phyloP scores from a whole-genome alignment of 1,284 basidiomycete species.

The Rhodofomes roseus region DNA sequence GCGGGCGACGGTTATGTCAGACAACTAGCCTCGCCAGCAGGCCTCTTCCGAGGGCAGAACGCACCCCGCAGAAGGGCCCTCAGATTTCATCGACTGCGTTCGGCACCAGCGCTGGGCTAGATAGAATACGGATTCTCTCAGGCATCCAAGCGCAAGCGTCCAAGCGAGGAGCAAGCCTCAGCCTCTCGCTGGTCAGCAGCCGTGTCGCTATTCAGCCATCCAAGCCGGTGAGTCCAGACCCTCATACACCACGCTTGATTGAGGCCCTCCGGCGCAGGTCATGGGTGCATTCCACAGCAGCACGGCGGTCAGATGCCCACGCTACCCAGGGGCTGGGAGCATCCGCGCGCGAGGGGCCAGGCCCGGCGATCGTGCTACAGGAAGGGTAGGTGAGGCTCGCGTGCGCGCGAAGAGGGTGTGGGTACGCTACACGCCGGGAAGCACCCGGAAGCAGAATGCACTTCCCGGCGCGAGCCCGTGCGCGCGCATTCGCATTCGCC shows the following conservation, averaged over 20 bases:
- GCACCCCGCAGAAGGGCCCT: background rate
- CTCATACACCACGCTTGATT: background rate
- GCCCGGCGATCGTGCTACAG: background rate
- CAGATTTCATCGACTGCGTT: background rate
- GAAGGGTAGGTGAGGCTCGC: background rate
- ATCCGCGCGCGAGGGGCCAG: background rate
- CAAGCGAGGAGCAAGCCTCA: background rate
- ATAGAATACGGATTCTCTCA: background rate
- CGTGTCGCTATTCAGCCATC: background rate
- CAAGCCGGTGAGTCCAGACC: background rate
- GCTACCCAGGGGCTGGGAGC: background rate
- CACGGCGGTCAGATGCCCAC: slow-evolving; percentile 3
- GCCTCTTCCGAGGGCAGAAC: background rate
- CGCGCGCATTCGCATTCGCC: no score
- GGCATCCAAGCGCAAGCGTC: background rate
- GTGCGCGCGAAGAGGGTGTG: background rate
- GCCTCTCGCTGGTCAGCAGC: background rate
- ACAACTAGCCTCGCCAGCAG: no score
- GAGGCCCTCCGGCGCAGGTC: background rate
- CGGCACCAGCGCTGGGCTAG: background rate
- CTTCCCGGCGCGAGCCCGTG: background rate
- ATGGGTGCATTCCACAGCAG: slow-evolving; percentile 2
- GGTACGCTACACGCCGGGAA: background rate
- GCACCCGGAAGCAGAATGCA: background rate
- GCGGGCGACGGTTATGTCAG: no score